Percentiles rank a stretch among this genome's conserved stretches.
Evolutionary conservation across 2,329 filamentous ascomycete species (phyloP).

Genomic region (Xylaria sp.): DNA sequence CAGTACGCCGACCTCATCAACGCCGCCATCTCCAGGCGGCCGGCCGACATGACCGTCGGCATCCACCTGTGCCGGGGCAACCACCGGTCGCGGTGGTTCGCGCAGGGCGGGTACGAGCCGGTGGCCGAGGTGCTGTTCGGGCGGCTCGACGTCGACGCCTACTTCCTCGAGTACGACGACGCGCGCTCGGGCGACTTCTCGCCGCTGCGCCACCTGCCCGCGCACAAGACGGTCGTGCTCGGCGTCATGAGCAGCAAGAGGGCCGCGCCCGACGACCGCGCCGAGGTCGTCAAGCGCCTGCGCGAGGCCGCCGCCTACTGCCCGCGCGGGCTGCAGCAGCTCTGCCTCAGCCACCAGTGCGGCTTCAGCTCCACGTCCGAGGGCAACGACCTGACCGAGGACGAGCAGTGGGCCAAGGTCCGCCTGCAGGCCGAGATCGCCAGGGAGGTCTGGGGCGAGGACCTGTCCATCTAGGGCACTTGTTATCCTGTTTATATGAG

Average conservation of each 20-base stretch:
- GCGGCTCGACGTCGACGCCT: conserved; percentile 58
- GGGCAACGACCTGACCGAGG: conserved; percentile 58
- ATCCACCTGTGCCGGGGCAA: conserved; percentile 62
- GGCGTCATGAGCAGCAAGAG: conserved; percentile 61
- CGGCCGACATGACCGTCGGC: conserved; percentile 56
- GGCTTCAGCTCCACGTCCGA: conserved; percentile 60
- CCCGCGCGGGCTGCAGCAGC: conserved; percentile 55
- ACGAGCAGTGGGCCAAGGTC: conserved; percentile 62
- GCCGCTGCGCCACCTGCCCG: conserved; percentile 56
- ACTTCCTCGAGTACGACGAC: conserved; percentile 64
- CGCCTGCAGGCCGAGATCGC: conserved; percentile 58
- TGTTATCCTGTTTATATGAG: no score
- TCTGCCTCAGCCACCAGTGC: conserved; percentile 60
- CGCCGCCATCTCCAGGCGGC: conserved; percentile 53
- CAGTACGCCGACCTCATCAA: conserved; percentile 60
- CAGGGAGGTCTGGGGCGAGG: conserved; percentile 58
- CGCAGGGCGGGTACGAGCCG: conserved; percentile 60
- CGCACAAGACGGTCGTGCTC: conserved; percentile 57
- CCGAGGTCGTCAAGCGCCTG: conserved; percentile 43
- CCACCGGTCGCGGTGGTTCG: conserved; percentile 60
- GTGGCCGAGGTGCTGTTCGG: conserved; percentile 60
- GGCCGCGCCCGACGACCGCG: conserved; percentile 56
- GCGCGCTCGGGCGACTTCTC: conserved; percentile 58
- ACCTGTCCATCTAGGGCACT: conserved; percentile 35
- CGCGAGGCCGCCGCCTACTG: conserved; percentile 51